Evolutionary conservation across 176 grass and related monocot species (phyloP), one percentile per base, ranked within the genome.

Genomic region (Eragrostis curvula): DNA sequence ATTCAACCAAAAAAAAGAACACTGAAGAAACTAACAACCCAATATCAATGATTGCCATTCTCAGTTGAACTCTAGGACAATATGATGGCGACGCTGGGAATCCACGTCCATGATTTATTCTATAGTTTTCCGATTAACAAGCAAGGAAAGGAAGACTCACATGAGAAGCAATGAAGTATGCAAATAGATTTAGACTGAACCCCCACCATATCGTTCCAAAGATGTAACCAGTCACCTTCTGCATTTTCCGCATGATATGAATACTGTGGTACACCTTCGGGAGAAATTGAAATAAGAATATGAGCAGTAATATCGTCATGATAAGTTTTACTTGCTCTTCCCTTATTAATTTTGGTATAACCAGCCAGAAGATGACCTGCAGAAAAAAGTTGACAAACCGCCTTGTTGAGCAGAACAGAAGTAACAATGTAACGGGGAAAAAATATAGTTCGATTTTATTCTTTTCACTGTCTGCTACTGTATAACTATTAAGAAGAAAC

Each of bases 201-300:
- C 96, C 96, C 96, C 96, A 98, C 90, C 92, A 95, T 81, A 98
- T 93, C 23, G 96, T 93, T 62, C 96, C 96, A 78, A 95, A 98
- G 68, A 98, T 93, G 89, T 88, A 98, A 50, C 96, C 96, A 29
- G 96, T 98, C 27, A 95, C 96, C 83, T 98, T 98, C 89, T 91
- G 88, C 93, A 98, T 98, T 81, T 88, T 95, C 74, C 96, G 85
- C 96, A 95, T 98, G 90, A 98, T 89, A 82, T 84, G 79, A 39
- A 98, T 93, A 79, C 87, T 88, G 70, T 98, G 96, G 43, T 98
- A 98, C 13, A 95, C 90, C 88, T 95, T 98, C 6, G 96, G 96
- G 28, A 98, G 91, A 74, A 89, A 98, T 57, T 98, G 96, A 67
- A 98, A 86, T 68, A 95, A 63, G 77, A 95, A 95, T n/a, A 98